A percentile compares a stretch with the other conserved stretches of the same genome.
Evolutionary conservation across 371 early-diverging fungal species (phyloP).

Genomic region (Actinomortierella ambigua): DNA sequence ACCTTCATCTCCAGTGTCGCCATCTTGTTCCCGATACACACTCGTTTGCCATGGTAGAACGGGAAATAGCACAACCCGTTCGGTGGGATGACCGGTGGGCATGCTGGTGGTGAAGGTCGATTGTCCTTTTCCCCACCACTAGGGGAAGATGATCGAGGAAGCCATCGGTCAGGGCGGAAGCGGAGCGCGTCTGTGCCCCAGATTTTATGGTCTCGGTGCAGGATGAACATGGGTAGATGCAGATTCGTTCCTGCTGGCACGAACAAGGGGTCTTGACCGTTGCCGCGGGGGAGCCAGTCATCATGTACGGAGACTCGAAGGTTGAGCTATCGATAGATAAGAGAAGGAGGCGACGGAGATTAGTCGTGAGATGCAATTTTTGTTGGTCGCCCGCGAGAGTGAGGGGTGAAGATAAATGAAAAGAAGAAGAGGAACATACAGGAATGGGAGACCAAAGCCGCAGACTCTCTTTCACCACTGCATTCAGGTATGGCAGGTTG

Average conservation of each 20-base stretch:
- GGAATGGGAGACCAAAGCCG: slow-evolving; percentile 44
- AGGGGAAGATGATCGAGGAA: slow-evolving; percentile 5
- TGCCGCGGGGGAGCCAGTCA: slow-evolving; percentile 29
- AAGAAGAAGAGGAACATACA: slow-evolving; percentile 8
- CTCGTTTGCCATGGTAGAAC: slow-evolving; percentile 51
- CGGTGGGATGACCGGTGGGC: slow-evolving; percentile 33
- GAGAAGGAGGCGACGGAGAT: neutral
- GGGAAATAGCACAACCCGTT: slow-evolving; percentile 40
- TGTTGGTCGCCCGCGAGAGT: neutral
- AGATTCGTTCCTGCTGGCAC: slow-evolving; percentile 59
- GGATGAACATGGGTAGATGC: slow-evolving; percentile 49
- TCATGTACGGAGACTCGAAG: slow-evolving; percentile 38
- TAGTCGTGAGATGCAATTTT: neutral
- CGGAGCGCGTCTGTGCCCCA: slow-evolving; percentile 65
- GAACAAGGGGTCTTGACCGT: slow-evolving; percentile 31
- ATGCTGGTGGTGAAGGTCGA: too few relatives aligned
- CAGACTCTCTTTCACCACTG: slow-evolving; percentile 43
- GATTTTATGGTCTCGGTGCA: slow-evolving; percentile 52
- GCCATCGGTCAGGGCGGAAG: slow-evolving; percentile 68
- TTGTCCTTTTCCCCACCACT: neutral
- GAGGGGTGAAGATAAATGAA: neutral
- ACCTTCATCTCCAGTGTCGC: slow-evolving; percentile 52
- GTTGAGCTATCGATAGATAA: slow-evolving; percentile 16
- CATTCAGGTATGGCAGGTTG: slow-evolving; percentile 29
- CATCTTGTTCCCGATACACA: slow-evolving; percentile 48